A percentile compares a stretch with the other conserved stretches of the same genome.
Evolutionary conservation across 345 rosid genomes (phyloP).

Genomic region (Rhizophora apiculata): DNA sequence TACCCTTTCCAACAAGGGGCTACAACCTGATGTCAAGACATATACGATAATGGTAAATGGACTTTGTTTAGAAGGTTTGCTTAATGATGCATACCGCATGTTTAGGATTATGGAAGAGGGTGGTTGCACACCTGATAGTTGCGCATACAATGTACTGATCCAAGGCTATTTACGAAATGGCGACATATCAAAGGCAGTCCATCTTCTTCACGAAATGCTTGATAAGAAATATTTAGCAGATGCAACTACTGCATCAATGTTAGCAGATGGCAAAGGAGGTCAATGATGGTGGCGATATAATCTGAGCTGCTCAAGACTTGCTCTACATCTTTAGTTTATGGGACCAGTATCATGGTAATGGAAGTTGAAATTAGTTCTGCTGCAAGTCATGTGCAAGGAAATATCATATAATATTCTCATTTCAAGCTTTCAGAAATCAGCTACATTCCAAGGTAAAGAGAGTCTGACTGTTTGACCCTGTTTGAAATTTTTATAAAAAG

Average conservation of each 20-base stretch:
- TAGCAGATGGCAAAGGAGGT: background rate
- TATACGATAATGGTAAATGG: constrained; percentile 32
- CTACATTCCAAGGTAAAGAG: no score
- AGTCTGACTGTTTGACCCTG: no score
- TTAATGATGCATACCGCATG: background rate
- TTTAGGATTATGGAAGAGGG: constrained; percentile 7
- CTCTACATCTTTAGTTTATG: no score
- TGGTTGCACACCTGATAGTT: background rate
- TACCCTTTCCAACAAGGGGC: constrained; percentile 21
- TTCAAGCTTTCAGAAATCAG: no score
- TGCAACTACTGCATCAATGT: background rate
- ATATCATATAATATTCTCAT: no score
- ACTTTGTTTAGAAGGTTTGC: constrained; percentile 16
- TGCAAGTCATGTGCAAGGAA: no score
- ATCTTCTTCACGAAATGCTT: background rate
- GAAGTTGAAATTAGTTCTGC: no score
- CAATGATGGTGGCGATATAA: background rate
- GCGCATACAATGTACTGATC: constrained; percentile 4
- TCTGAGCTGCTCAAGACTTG: no score
- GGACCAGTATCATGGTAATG: no score
- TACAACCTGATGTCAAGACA: constrained; percentile 29
- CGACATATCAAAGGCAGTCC: background rate
- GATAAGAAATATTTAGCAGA: background rate
- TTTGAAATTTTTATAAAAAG: no score
- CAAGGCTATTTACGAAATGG: constrained; percentile 10